A percentile compares a stretch with the other conserved stretches of the same genome.
Evolutionary conservation across 176 grass and related monocot genomes (phyloP).

Genomic region (Bromus sterilis): DNA sequence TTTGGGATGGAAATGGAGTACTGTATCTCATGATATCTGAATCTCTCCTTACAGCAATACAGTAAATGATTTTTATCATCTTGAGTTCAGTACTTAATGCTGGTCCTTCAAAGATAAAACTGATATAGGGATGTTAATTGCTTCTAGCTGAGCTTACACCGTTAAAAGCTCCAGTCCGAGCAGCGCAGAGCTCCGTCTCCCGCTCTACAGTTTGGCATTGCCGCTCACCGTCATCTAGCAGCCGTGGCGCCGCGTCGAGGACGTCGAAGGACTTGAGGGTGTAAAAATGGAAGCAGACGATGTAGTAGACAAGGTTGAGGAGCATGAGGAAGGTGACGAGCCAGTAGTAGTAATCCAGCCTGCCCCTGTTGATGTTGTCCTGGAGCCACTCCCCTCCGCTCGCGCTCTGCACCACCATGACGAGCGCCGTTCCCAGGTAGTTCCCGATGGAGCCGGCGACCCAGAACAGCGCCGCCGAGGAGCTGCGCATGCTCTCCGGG

Average conservation of each 20-base stretch:
- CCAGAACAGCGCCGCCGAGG: constrained; percentile 76
- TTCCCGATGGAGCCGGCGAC: constrained; percentile 47
- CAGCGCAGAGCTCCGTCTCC: not conserved
- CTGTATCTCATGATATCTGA: too few species aligned
- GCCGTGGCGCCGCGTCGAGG: not conserved
- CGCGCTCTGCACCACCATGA: constrained; percentile 66
- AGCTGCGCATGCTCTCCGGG: constrained; percentile 90
- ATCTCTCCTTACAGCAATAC: not conserved
- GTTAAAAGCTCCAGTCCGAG: not conserved
- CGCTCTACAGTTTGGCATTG: not conserved
- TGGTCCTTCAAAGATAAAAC: not conserved
- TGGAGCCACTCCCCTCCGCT: constrained; percentile 62
- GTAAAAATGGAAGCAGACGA: constrained; percentile 63
- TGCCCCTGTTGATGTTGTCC: constrained; percentile 80
- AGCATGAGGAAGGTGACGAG: constrained; percentile 60
- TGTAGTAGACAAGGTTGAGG: constrained; percentile 62
- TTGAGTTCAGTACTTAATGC: not conserved
- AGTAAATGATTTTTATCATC: too few species aligned
- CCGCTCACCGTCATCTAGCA: not conserved
- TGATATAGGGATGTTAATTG: not conserved
- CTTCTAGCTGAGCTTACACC: not conserved
- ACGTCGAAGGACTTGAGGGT: constrained; percentile 55
- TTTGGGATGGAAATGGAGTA: too few species aligned
- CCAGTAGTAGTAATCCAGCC: constrained; percentile 85
- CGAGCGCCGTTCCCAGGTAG: constrained; percentile 75